phyloP scores from a whole-genome alignment of 1,139 yeast species.

The Yamadazyma triangularis region DNA sequence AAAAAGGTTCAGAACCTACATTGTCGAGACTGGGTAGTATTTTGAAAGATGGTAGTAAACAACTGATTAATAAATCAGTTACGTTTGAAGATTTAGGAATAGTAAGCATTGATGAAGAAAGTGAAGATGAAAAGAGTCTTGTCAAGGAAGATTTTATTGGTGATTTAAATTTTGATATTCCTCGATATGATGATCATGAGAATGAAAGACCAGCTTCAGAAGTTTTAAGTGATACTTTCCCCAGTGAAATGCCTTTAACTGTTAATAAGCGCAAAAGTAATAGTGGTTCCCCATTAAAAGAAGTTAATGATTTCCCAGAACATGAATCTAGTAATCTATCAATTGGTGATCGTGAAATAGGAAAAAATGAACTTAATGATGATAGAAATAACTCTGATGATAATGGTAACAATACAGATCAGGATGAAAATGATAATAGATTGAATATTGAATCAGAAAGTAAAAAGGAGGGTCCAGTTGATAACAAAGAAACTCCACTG shows the following conservation, averaged over 20 bases:
- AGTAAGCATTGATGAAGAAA: slow-evolving; percentile 20
- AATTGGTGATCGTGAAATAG: background rate
- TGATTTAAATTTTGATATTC: slow-evolving; percentile 18
- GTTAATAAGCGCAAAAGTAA: slow-evolving; percentile 23
- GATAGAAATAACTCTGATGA: too few relatives aligned
- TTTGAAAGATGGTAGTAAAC: slow-evolving; percentile 14
- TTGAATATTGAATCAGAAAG: too few relatives aligned
- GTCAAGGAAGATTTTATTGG: slow-evolving; percentile 17
- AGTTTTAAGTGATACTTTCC: slow-evolving; percentile 40
- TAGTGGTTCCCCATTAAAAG: slow-evolving; percentile 1
- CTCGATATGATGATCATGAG: slow-evolving; percentile 13
- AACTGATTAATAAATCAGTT: slow-evolving; percentile 29
- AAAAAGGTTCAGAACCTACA: slow-evolving; percentile 13
- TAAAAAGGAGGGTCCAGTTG: too few relatives aligned
- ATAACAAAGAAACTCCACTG: too few relatives aligned
- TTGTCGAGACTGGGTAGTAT: slow-evolving; percentile 15
- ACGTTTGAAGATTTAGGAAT: slow-evolving; percentile 37
- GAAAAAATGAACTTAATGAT: too few relatives aligned
- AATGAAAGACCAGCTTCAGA: slow-evolving; percentile 32
- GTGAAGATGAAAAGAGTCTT: slow-evolving; percentile 7
- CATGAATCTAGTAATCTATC: background rate
- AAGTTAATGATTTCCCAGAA: background rate
- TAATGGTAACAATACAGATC: too few relatives aligned
- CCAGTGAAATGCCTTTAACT: slow-evolving; percentile 34
- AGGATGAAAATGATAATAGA: too few relatives aligned